Conservation (phyloP, 2,329 filamentous ascomycete species). For the Fusarium lyarnte region DNA sequence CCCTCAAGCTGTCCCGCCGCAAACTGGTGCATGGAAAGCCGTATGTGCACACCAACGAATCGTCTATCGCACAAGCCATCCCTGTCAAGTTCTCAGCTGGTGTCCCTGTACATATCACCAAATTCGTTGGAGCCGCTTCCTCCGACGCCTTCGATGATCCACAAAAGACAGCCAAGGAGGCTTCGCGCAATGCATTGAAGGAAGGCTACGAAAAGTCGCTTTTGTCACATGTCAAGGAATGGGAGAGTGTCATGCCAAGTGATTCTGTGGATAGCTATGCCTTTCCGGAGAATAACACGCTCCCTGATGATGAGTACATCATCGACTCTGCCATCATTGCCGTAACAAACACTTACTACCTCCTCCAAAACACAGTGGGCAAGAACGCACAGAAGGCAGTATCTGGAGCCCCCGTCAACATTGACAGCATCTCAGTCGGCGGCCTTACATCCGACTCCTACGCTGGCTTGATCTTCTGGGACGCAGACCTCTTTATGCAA, state of each 20-base stretch:
- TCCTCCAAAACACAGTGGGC: neutral
- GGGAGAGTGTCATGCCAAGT: neutral
- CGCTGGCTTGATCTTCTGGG: conserved; percentile 1
- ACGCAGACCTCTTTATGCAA: conserved; percentile 7
- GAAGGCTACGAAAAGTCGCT: neutral
- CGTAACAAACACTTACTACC: neutral
- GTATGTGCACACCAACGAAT: neutral
- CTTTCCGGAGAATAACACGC: neutral
- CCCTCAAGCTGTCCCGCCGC: neutral
- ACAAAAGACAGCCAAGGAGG: neutral
- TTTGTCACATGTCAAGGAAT: neutral
- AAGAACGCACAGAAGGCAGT: neutral
- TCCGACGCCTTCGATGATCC: neutral
- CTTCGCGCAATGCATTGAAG: neutral
- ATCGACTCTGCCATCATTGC: neutral
- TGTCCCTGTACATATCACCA: neutral
- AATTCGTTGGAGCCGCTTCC: neutral
- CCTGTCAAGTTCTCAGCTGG: neutral
- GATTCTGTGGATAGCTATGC: conserved; percentile 6
- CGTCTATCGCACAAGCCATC: neutral
- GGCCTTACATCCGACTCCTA: conserved; percentile 5
- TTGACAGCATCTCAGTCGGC: neutral
- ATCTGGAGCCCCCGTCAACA: neutral
- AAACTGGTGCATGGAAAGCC: neutral
- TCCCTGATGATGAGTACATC: neutral